Base-by-base conservation (phyloP, 2,329 filamentous ascomycete genomes). In the Microsporum canis region DNA sequence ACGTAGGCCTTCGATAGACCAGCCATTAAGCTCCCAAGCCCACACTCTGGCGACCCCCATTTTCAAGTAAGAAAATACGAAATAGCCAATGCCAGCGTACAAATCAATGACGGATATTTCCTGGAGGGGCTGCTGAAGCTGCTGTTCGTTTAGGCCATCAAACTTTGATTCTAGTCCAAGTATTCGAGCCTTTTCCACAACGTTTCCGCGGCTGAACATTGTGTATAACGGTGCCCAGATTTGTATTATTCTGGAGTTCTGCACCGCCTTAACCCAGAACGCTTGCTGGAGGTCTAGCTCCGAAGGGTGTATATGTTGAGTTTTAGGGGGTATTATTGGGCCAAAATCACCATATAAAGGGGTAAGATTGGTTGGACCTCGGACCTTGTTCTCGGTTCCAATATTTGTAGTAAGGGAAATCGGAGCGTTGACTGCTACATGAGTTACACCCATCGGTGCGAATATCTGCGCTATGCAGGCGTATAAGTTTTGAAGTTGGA, bases 51-150 rank as follows among this genome's bases (percentile, higher is more conserved):
- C 76, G 68, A 91, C 76, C 0, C 89, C 90, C 17, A 87, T 82
- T 62, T 78, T 80, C 5, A 86, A 81, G 73, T 96, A 96, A 36
- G 84, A 88, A 69, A 96, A 95, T 2, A 88, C 84, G 74, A 97
- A 96, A 74, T 96, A 96, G 3, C 92, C 92, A 65, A 96, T 96
- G 0, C 92, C 92, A 0, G 88, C 89, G 75, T 95, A 96, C 63
- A 97, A 76, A 72, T 97, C 92, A 0, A 95, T 82, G 0, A 78
- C 77, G 57, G 72, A 71, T 23, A 73, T 68, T 31, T 72, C 68
- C 5, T 59, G 58, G 10, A 63, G 67, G 34, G 34, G 61, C 66
- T 69, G 68, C 29, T 58, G 63, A 47, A 72, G 63, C 29, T 67
- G 68, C 14, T 60, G 58, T 23, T 63, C 70, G 64, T 70, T 69